Percentiles rank a stretch among this genome's conserved stretches.
phyloP scores from a whole-genome alignment of 1,139 yeast genomes.

The Lodderomyces theae region DNA sequence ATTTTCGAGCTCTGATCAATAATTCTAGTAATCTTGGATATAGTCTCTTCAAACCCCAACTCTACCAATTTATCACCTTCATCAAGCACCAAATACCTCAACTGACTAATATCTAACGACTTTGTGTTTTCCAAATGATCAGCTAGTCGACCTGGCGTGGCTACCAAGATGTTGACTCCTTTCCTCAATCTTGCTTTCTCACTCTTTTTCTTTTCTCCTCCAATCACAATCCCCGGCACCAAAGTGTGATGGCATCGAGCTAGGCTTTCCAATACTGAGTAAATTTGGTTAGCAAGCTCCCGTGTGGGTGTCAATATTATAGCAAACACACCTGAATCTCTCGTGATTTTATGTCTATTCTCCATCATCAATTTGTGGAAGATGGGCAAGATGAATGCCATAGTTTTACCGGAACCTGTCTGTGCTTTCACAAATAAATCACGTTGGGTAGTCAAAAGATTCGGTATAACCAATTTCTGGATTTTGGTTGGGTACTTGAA shows the following conservation, averaged over 20 bases:
- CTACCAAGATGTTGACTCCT: slow-evolving; percentile 85
- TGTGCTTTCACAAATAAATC: slow-evolving; percentile 91
- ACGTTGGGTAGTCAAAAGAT: slow-evolving; percentile 48
- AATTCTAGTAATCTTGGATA: slow-evolving; percentile 65
- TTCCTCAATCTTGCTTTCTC: slow-evolving; percentile 89
- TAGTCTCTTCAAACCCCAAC: slow-evolving; percentile 91
- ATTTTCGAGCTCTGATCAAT: slow-evolving; percentile 49
- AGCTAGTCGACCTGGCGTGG: slow-evolving; percentile 88
- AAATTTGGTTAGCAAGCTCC: slow-evolving; percentile 91
- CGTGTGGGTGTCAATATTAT: slow-evolving; percentile 88
- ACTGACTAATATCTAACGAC: slow-evolving; percentile 64
- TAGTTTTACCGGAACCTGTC: slow-evolving; percentile 93
- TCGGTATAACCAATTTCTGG: slow-evolving; percentile 81
- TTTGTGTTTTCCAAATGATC: slow-evolving; percentile 89
- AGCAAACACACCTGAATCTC: slow-evolving; percentile 88
- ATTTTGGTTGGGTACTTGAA: slow-evolving; percentile 79
- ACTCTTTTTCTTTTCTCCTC: slow-evolving; percentile 91
- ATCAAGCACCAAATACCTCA: slow-evolving; percentile 83
- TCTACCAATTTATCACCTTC: slow-evolving; percentile 97
- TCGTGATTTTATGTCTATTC: slow-evolving; percentile 45
- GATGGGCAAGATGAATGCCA: slow-evolving; percentile 84
- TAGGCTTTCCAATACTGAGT: slow-evolving; percentile 70
- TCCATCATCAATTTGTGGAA: slow-evolving; percentile 61
- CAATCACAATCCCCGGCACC: slow-evolving; percentile 91
- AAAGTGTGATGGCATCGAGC: slow-evolving; percentile 73